Evolutionary conservation across 2,329 filamentous ascomycete species (phyloP).

Genomic region (Orbilia blumenaviensis): DNA sequence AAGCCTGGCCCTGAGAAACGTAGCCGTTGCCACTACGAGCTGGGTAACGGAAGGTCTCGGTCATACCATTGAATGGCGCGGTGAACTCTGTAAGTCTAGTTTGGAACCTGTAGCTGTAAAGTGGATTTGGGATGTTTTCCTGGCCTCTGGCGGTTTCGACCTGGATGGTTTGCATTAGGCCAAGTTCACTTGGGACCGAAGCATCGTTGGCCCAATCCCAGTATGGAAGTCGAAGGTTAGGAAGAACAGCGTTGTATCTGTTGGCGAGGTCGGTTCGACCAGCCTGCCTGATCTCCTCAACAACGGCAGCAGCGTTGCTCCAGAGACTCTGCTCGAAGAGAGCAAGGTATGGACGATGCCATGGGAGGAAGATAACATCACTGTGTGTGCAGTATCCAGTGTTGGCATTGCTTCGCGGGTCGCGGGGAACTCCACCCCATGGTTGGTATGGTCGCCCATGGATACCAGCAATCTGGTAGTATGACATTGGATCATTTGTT

Average conservation of each 20-base stretch:
- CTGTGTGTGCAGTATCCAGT: slow-evolving; percentile 48
- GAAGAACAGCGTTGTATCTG: slow-evolving; percentile 63
- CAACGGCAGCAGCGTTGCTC: slow-evolving; percentile 61
- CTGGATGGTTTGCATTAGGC: slow-evolving; percentile 59
- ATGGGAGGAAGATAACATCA: slow-evolving; percentile 71
- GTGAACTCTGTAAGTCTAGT: slow-evolving; percentile 58
- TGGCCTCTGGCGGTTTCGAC: slow-evolving; percentile 68
- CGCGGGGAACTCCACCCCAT: slow-evolving; percentile 15
- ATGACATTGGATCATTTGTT: slow-evolving; percentile 74
- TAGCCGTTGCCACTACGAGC: slow-evolving; percentile 12
- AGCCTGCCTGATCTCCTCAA: slow-evolving; percentile 62
- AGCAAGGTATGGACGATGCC: slow-evolving; percentile 83
- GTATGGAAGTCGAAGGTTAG: slow-evolving; percentile 64
- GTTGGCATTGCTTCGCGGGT: slow-evolving; percentile 3
- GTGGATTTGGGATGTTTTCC: slow-evolving; percentile 70
- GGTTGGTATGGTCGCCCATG: slow-evolving; percentile 67
- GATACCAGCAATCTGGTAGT: slow-evolving; percentile 84
- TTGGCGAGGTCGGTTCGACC: slow-evolving; percentile 49
- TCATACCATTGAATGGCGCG: slow-evolving; percentile 36
- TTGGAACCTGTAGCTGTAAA: slow-evolving; percentile 69
- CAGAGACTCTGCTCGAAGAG: slow-evolving; percentile 63
- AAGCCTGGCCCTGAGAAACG: slow-evolving; percentile 27
- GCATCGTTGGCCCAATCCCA: slow-evolving; percentile 67
- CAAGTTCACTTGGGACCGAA: slow-evolving; percentile 51
- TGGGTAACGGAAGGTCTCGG: slow-evolving; percentile 27